These are phyloP conservation scores for Talaromyces wortmannii DNA, from an alignment of 495 filamentous ascomycete genomes.

Conservation along the genomic window DNA sequence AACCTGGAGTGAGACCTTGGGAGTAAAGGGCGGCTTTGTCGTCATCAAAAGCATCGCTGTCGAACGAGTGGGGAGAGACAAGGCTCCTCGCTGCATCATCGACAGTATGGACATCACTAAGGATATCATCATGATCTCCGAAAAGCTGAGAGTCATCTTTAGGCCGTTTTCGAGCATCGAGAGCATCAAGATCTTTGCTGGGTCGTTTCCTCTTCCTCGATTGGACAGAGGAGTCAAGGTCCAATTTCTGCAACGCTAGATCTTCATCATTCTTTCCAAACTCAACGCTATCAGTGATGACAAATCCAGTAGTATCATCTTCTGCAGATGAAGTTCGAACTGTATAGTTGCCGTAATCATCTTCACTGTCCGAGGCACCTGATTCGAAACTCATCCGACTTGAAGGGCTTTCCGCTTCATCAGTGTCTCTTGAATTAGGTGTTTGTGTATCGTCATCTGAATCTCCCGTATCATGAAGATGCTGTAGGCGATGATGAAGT, in stretches of 20 bases:
- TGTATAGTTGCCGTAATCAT: constrained; percentile 33
- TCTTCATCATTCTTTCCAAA: constrained; percentile 6
- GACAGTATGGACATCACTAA: neutral
- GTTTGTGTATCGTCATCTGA: constrained; percentile 53
- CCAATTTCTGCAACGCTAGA: neutral
- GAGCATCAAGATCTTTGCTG: constrained; percentile 47
- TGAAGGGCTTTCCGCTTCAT: constrained; percentile 73
- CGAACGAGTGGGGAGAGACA: neutral
- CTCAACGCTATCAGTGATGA: neutral
- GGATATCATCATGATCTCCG: constrained; percentile 39
- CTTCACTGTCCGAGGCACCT: constrained; percentile 54
- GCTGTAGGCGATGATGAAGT: constrained; percentile 50
- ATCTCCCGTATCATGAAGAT: constrained; percentile 51
- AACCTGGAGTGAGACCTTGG: neutral
- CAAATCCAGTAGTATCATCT: neutral
- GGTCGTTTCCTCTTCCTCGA: constrained; percentile 68
- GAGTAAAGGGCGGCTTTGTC: neutral
- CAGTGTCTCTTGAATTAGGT: constrained; percentile 63
- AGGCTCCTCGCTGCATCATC: constrained; percentile 16
- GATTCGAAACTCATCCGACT: constrained; percentile 70
- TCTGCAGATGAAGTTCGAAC: neutral
- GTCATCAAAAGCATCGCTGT: neutral
- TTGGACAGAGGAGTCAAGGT: constrained; percentile 25
- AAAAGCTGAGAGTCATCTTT: constrained; percentile 79
- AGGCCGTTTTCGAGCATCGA: constrained; percentile 59